Conservation (phyloP, 1,284 basidiomycete species). For the Neonothopanus nambi region DNA sequence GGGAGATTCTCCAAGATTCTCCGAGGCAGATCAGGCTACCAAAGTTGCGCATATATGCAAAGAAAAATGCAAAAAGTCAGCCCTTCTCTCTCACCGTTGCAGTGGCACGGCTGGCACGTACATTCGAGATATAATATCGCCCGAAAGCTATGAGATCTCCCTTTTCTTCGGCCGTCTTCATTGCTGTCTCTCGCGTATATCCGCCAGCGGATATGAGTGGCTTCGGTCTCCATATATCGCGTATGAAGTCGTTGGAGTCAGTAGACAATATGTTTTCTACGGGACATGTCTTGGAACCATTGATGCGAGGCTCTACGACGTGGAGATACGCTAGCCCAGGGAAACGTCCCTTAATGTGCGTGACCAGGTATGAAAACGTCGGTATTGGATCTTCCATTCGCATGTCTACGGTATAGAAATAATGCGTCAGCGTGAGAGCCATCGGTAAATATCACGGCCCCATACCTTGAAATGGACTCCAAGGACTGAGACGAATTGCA, state of each 20-base stretch:
- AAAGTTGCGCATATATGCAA: background rate
- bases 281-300: background rate
- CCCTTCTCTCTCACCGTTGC: background rate
- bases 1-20: conserved; percentile 35
- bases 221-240: conserved; percentile 24
- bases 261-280: background rate
- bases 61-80: background rate
- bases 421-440: background rate
- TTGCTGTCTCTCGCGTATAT: conserved; percentile 21
- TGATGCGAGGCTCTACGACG: conserved; percentile 10
- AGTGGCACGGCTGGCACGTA: conserved; percentile 20
- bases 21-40: conserved; percentile 51
- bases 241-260: conserved; percentile 28
- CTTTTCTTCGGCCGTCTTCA: conserved; percentile 26
- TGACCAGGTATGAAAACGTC: conserved; percentile 8
- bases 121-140: conserved; percentile 45
- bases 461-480: conserved; percentile 19
- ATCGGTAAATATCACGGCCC: background rate
- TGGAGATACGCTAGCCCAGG: conserved; percentile 10
- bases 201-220: conserved; percentile 38
- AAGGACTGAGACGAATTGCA: conserved; percentile 50
- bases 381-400: conserved; percentile 9
- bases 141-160: conserved; percentile 43
- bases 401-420: conserved; percentile 8
- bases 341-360: conserved; percentile 5